Conservation (phyloP, 495 filamentous ascomycete genomes). For the Penicillium roqueforti region DNA sequence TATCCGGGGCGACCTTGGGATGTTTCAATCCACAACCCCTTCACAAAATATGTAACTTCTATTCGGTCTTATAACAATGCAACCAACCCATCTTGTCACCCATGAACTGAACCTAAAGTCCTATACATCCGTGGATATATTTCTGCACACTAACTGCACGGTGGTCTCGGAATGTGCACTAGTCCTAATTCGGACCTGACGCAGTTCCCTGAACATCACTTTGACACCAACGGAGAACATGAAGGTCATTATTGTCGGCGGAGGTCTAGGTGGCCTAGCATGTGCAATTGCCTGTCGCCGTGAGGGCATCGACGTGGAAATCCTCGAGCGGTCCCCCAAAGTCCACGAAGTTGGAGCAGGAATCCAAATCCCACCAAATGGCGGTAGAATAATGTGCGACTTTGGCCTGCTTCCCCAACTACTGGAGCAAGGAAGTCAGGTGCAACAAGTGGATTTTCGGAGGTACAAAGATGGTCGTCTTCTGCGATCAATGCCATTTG, state of each 20-base stretch:
- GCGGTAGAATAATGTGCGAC: conserved; percentile 37
- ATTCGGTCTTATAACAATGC: background rate
- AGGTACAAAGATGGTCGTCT: conserved; percentile 49
- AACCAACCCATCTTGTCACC: background rate
- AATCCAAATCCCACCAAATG: conserved; percentile 53
- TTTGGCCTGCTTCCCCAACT: conserved; percentile 47
- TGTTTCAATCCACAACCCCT: background rate
- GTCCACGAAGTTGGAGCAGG: conserved; percentile 49
- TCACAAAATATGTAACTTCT: background rate
- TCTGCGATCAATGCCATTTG: conserved; percentile 29
- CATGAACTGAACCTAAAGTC: background rate
- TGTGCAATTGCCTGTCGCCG: conserved; percentile 56
- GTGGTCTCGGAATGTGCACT: background rate
- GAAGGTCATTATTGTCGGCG: conserved; percentile 8
- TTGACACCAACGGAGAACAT: conserved; percentile 6
- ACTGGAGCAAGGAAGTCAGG: conserved; percentile 38
- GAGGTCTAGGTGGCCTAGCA: conserved; percentile 49
- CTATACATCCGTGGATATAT: background rate
- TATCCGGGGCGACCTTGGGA: background rate
- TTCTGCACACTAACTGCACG: background rate
- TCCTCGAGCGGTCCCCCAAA: conserved; percentile 54
- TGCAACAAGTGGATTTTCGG: conserved; percentile 47
- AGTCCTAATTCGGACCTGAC: background rate
- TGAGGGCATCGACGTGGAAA: conserved; percentile 49
- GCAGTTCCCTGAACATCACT: background rate